A percentile compares a stretch with the other conserved stretches of the same genome.
phyloP scores from a whole-genome alignment of 345 rosid species.

The Sisymbrium irio region DNA sequence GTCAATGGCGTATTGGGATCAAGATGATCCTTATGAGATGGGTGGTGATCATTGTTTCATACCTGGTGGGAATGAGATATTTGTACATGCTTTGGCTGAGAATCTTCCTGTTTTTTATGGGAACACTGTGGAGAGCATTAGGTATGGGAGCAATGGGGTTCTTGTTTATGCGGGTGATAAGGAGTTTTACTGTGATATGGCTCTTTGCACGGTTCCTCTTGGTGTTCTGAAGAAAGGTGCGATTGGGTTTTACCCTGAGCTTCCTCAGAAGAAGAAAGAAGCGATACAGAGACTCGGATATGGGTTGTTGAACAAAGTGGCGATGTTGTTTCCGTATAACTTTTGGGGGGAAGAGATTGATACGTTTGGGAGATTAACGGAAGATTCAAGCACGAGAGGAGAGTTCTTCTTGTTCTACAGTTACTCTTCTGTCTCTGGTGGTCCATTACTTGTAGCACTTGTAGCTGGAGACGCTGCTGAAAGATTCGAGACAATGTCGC shows the following conservation, averaged over 20 bases:
- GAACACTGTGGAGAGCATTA: constrained; percentile 66
- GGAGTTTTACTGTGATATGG: constrained; percentile 85
- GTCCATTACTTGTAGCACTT: constrained; percentile 87
- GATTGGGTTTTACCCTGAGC: constrained; percentile 78
- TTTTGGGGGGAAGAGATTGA: constrained; percentile 95
- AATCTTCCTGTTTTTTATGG: constrained; percentile 83
- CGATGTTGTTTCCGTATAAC: constrained; percentile 78
- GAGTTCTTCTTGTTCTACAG: constrained; percentile 95
- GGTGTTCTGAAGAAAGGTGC: constrained; percentile 84
- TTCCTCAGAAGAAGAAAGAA: constrained; percentile 77
- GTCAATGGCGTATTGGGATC: constrained; percentile 98
- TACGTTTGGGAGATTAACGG: constrained; percentile 86
- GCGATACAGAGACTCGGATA: constrained; percentile 82
- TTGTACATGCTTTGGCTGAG: constrained; percentile 79
- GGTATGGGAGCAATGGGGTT: constrained; percentile 77
- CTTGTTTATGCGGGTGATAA: constrained; percentile 69
- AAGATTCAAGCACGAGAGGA: constrained; percentile 73
- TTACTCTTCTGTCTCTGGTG: constrained; percentile 86
- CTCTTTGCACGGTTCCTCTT: constrained; percentile 78
- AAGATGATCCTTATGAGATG: constrained; percentile 98
- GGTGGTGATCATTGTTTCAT: constrained; percentile 98
- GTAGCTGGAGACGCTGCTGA: constrained; percentile 93
- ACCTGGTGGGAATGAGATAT: constrained; percentile 88
- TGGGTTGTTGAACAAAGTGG: constrained; percentile 86
- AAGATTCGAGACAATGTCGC: constrained; percentile 75